These are phyloP conservation scores for Artemisia argyi DNA, from an alignment of 129 eudicot genomes.

Conservation along the genomic window DNA sequence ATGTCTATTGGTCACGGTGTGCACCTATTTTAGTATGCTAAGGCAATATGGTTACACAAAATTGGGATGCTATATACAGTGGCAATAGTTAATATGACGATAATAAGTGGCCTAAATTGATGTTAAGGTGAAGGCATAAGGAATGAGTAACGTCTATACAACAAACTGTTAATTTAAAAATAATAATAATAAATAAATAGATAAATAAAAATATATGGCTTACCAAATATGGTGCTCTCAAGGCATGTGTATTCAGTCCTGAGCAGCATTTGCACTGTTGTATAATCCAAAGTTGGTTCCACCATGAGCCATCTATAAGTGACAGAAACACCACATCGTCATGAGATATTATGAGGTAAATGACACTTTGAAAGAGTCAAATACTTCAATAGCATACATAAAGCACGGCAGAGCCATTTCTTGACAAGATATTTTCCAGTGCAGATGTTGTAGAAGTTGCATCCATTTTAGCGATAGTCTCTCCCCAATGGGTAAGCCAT, in stretches of 20 bases:
- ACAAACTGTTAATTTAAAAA: no score
- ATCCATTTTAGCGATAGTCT: slow-evolving; percentile 69
- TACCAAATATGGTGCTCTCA: no score
- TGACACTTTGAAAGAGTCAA: neutral
- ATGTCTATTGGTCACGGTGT: no score
- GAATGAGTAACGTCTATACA: no score
- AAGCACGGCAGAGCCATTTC: slow-evolving; percentile 92
- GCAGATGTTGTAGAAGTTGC: slow-evolving; percentile 76
- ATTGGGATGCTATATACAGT: no score
- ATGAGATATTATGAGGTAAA: slow-evolving; percentile 1
- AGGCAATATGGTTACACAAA: no score
- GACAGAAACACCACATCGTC: slow-evolving; percentile 18
- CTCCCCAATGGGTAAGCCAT: slow-evolving; percentile 99
- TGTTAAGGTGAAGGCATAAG: no score
- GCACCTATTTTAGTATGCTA: no score
- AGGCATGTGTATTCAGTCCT: slow-evolving; percentile 75
- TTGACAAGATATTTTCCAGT: slow-evolving; percentile 64
- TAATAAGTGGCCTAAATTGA: no score
- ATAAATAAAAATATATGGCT: no score
- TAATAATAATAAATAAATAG: no score
- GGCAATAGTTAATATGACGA: no score
- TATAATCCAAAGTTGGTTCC: slow-evolving; percentile 97
- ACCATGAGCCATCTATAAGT: slow-evolving; percentile 88
- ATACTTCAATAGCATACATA: slow-evolving; percentile 53
- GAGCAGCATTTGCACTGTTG: slow-evolving; percentile 79